Evolutionary conservation across 2,329 filamentous ascomycete genomes (phyloP).

Genomic region (Massarina eburnea): DNA sequence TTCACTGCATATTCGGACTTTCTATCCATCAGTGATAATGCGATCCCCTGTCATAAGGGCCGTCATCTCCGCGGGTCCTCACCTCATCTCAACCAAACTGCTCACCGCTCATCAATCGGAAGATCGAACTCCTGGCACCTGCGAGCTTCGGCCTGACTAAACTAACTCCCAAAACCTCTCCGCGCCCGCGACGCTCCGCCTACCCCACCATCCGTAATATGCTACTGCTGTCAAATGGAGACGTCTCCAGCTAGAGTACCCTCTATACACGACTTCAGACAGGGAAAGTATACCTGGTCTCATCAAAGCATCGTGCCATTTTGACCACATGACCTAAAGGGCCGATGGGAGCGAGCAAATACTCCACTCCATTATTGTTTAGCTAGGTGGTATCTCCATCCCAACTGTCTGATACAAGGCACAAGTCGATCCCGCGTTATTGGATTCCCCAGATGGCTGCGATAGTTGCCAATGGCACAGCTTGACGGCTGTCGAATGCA

Average conservation of each 20-base stretch:
- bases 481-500: not conserved
- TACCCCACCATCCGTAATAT: not conserved
- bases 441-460: not conserved
- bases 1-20: not conserved
- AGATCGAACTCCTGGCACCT: slow-evolving; percentile 1
- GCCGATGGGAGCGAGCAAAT: no score
- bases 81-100: not conserved
- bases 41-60: no score
- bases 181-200: slow-evolving; percentile 4
- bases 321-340: no score
- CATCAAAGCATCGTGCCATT: no score
- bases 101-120: slow-evolving; percentile 10
- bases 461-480: not conserved
- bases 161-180: slow-evolving; percentile 1
- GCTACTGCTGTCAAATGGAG: no score
- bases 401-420: no score
- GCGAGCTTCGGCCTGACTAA: slow-evolving; percentile 5
- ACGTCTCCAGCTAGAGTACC: no score
- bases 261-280: no score
- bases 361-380: no score
- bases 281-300: no score
- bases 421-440: not conserved
- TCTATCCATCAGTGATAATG: no score
- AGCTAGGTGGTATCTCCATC: no score
- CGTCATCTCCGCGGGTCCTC: not conserved